These are phyloP conservation scores for Boletus bicolor DNA, from an alignment of 768 basidiomycete species.

Conservation along the genomic window DNA sequence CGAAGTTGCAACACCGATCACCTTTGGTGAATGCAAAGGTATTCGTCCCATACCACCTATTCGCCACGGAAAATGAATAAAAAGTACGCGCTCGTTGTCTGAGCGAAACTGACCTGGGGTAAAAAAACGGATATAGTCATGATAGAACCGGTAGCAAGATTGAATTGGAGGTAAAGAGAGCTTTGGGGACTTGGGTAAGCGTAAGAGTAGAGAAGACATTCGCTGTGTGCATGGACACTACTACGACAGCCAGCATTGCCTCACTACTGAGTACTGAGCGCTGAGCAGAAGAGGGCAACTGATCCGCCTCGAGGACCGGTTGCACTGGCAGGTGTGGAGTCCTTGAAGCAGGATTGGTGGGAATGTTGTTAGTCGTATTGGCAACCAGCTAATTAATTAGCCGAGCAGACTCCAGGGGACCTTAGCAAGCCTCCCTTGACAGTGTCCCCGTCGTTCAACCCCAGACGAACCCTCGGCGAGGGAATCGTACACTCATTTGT, in stretches of 20 bases:
- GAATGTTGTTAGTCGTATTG: slow-evolving; percentile 2
- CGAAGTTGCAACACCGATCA: slow-evolving; percentile 73
- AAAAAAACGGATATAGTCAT: slow-evolving; percentile 63
- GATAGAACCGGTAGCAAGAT: slow-evolving; percentile 41
- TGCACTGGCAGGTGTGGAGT: background rate
- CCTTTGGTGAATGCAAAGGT: slow-evolving; percentile 70
- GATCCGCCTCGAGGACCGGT: slow-evolving; percentile 14
- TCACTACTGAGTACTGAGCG: slow-evolving; percentile 9
- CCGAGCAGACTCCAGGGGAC: background rate
- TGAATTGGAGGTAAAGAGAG: slow-evolving; percentile 9
- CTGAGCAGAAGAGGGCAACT: slow-evolving; percentile 4
- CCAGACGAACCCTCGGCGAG: background rate
- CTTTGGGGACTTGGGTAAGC: slow-evolving; percentile 19
- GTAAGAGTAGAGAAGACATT: slow-evolving; percentile 29
- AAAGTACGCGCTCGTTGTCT: background rate
- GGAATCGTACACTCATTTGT: background rate
- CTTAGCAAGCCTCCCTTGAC: background rate
- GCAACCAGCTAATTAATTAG: background rate
- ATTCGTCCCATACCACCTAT: slow-evolving; percentile 64
- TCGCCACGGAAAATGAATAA: slow-evolving; percentile 8
- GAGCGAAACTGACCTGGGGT: slow-evolving; percentile 40
- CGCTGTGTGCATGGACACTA: slow-evolving; percentile 23
- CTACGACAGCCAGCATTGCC: slow-evolving; percentile 30
- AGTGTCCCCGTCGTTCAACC: background rate
- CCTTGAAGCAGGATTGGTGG: slow-evolving; percentile 13